Percentiles rank a stretch among this genome's conserved stretches.
These are phyloP conservation scores for Ceratobasidium sp. DNA, from an alignment of 1,284 basidiomycete genomes.

Conservation along the genomic window DNA sequence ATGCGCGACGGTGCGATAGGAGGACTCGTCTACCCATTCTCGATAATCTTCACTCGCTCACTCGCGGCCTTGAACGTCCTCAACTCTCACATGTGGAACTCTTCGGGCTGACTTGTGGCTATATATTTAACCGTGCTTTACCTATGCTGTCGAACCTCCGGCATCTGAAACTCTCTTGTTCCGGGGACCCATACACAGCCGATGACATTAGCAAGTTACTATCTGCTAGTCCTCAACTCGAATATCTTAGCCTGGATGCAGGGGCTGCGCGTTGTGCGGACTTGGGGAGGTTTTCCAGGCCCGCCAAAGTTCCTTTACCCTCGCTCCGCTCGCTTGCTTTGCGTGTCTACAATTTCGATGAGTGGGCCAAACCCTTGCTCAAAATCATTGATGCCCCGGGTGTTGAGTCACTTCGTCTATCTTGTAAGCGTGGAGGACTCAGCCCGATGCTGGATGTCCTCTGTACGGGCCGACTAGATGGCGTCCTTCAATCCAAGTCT, in stretches of 20 bases:
- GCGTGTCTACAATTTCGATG: too few species aligned
- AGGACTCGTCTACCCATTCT: too few species aligned
- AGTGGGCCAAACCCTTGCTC: too few species aligned
- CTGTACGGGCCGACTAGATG: neutral
- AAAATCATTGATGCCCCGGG: too few species aligned
- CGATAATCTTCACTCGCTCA: neutral
- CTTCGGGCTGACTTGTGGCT: neutral
- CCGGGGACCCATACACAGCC: neutral
- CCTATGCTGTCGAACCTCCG: slow-evolving; percentile 16
- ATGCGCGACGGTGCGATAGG: neutral
- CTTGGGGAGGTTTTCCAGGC: too few species aligned
- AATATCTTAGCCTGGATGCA: slow-evolving; percentile 4
- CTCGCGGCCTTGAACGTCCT: neutral
- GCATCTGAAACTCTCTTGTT: neutral
- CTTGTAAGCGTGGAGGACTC: too few species aligned
- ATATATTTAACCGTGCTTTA: neutral
- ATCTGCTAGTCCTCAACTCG: slow-evolving; percentile 11
- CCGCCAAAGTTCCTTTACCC: too few species aligned
- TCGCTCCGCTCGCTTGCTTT: too few species aligned
- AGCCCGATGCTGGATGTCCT: neutral
- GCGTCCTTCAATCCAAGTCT: neutral
- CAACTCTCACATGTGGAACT: neutral
- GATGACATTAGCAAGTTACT: slow-evolving; percentile 1
- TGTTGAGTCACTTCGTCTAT: too few species aligned
- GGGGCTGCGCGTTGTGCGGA: neutral